These are phyloP conservation scores for Podila verticillata DNA, from an alignment of 192 early-diverging fungal species.

Conservation along the genomic window DNA sequence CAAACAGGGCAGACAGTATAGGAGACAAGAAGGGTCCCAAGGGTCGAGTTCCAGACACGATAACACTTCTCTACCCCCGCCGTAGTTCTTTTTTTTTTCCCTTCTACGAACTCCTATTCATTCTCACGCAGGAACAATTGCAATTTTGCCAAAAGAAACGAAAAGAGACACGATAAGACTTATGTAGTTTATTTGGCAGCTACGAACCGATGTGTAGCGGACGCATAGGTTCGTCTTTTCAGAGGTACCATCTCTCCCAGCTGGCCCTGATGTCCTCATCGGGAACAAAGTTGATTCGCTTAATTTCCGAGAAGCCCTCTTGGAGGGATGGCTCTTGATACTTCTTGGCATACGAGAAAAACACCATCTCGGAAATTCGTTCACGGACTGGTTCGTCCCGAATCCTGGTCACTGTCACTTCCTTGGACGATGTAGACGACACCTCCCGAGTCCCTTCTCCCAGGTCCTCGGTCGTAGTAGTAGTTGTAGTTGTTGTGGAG, in stretches of 20 bases:
- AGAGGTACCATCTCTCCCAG: constrained; percentile 68
- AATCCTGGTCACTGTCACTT: constrained; percentile 20
- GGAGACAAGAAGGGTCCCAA: too few species aligned
- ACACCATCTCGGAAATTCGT: constrained; percentile 66
- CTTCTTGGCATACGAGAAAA: constrained; percentile 54
- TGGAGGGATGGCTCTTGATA: constrained; percentile 55
- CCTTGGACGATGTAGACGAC: background rate
- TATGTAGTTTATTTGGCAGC: background rate
- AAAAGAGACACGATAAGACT: background rate
- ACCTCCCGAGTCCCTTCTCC: background rate
- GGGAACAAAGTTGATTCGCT: constrained; percentile 66
- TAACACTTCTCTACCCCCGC: too few species aligned
- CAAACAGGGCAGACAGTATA: too few species aligned
- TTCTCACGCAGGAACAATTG: too few species aligned
- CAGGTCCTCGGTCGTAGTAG: background rate
- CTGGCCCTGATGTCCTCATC: constrained; percentile 58
- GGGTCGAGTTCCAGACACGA: too few species aligned
- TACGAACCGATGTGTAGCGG: too few species aligned
- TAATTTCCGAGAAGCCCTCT: constrained; percentile 73
- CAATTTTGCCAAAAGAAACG: too few species aligned
- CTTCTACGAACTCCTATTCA: too few species aligned
- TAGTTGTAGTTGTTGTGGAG: background rate
- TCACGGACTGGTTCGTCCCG: constrained; percentile 35
- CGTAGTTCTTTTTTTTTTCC: too few species aligned
- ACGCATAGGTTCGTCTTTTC: background rate